Conservation (phyloP, 2,329 filamentous ascomycete genomes). For the Diaporthe australafricana region DNA sequence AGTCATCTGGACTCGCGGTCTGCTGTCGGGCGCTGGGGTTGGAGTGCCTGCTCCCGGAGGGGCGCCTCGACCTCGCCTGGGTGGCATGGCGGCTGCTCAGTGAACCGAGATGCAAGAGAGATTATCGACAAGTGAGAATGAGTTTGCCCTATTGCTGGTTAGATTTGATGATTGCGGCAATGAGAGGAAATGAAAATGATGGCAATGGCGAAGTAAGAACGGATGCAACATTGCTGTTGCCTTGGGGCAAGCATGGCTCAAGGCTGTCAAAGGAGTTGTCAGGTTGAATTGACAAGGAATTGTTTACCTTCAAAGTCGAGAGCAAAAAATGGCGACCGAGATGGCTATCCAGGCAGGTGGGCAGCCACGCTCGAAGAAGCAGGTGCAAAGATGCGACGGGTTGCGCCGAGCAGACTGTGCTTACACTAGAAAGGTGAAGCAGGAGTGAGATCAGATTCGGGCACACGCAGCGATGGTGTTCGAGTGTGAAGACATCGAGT, state of each 20-base stretch:
- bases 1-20: slow-evolving; percentile 23
- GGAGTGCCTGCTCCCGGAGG: slow-evolving; percentile 2
- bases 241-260: not conserved
- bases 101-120: not conserved
- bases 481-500: slow-evolving; percentile 16
- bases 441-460: slow-evolving; percentile 11
- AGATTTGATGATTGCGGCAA: not conserved
- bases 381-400: not conserved
- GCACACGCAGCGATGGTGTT: not conserved
- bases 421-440: not conserved
- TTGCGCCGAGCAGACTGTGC: not conserved
- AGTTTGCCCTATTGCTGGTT: not conserved
- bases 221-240: not conserved
- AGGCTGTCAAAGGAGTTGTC: not conserved
- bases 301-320: not conserved
- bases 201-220: not conserved
- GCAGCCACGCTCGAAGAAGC: not conserved
- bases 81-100: slow-evolving; percentile 33
- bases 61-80: slow-evolving; percentile 30
- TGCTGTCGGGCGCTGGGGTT: slow-evolving; percentile 8
- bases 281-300: not conserved
- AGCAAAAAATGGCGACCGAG: not conserved
- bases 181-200: not conserved
- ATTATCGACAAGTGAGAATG: not conserved
- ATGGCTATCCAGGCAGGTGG: not conserved